These are phyloP conservation scores for Candida berthetii DNA, from an alignment of 805 yeast genomes.

Conservation along the genomic window DNA sequence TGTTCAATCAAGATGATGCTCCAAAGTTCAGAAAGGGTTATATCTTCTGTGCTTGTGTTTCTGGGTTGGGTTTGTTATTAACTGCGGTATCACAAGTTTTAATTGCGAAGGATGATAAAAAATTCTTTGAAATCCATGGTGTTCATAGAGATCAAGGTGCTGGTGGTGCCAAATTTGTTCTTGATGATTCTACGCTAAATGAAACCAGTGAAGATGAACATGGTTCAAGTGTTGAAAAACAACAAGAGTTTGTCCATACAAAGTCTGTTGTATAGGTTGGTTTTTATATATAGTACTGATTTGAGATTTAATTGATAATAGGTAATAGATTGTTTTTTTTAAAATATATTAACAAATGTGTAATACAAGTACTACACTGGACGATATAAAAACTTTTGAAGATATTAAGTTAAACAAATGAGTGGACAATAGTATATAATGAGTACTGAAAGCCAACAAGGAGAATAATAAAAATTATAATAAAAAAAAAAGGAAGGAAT, in stretches of 20 bases:
- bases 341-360: no score
- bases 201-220: not conserved
- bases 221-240: not conserved
- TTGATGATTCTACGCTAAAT: no score
- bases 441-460: no score
- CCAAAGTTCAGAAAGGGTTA: constrained; percentile 1
- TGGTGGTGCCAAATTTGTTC: not conserved
- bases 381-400: no score
- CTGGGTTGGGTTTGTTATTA: not conserved
- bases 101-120: not conserved
- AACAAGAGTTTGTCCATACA: not conserved
- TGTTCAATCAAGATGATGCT: constrained; percentile 1
- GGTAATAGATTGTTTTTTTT: no score
- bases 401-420: not conserved
- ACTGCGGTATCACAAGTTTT: not conserved
- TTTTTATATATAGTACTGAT: not conserved
- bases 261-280: not conserved
- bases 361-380: not conserved
- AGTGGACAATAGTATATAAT: no score
- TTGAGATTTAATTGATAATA: no score
- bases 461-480: not conserved
- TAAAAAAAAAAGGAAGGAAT: not conserved
- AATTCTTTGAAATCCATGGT: not conserved
- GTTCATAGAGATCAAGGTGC: not conserved
- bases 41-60: not conserved